Evolutionary conservation across 305 asterid species (phyloP).

Genomic region (Euphrasia arctica): DNA sequence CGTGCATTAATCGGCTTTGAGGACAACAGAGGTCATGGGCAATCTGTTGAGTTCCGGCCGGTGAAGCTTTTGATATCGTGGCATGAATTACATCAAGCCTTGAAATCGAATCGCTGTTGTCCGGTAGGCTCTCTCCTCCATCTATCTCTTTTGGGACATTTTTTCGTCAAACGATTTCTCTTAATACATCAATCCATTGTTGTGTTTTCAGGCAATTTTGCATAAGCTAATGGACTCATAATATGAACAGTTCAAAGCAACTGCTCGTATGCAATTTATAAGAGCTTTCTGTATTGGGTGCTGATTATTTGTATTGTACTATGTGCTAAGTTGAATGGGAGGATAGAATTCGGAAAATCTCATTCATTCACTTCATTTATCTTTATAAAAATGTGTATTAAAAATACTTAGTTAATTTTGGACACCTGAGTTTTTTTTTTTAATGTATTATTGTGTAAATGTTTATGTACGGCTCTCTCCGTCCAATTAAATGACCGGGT

Average conservation of each 20-base stretch:
- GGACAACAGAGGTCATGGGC: constrained; percentile 74
- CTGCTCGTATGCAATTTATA: no score
- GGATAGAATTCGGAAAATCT: no score
- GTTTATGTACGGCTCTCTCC: no score
- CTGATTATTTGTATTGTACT: no score
- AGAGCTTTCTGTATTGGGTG: no score
- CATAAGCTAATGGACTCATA: constrained; percentile 34
- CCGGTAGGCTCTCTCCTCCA: constrained; percentile 51
- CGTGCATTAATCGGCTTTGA: constrained; percentile 65
- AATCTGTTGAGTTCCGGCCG: constrained; percentile 74
- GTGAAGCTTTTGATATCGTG: constrained; percentile 72
- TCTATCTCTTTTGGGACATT: background rate
- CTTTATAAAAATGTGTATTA: no score
- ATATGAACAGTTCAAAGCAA: background rate
- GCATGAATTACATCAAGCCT: constrained; percentile 72
- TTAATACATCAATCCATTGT: background rate
- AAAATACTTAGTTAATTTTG: no score
- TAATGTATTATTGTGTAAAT: no score
- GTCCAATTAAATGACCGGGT: no score
- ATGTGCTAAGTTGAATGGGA: no score
- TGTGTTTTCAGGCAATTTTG: constrained; percentile 34
- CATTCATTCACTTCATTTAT: no score
- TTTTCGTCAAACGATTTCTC: background rate
- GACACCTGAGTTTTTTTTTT: no score
- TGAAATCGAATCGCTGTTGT: constrained; percentile 69